Conservation (phyloP, 1,284 basidiomycete species). For the Leccinum olivaceoglutinosum region DNA sequence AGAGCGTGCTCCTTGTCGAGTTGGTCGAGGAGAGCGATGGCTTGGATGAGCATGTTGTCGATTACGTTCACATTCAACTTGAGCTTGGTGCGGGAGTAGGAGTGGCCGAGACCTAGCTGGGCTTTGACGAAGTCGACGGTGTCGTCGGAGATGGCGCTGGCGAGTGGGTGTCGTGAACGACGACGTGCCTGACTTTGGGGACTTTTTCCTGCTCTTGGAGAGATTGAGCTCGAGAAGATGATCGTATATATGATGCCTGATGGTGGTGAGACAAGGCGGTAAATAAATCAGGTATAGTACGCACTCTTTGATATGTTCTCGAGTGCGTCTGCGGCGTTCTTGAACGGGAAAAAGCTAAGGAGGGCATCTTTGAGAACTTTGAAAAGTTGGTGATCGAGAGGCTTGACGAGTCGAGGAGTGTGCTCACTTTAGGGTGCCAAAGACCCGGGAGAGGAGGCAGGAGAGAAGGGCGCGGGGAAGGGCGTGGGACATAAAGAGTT, state of each 20-base stretch:
- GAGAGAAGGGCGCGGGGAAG: conserved; percentile 33
- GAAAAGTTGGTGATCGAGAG: conserved; percentile 76
- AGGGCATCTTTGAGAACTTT: conserved; percentile 93
- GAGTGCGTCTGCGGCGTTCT: conserved; percentile 90
- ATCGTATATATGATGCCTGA: conserved; percentile 78
- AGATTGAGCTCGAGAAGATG: conserved; percentile 90
- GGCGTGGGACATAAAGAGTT: conserved; percentile 62
- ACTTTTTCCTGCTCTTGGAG: conserved; percentile 68
- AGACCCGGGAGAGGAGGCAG: not conserved
- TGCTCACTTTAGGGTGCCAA: not conserved
- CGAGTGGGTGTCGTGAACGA: conserved; percentile 77
- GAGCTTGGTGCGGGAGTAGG: conserved; percentile 95
- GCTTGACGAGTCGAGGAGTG: not conserved
- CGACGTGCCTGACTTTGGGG: conserved; percentile 75
- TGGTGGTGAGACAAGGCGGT: not conserved
- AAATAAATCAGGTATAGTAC: conserved; percentile 9
- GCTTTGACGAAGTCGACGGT: conserved; percentile 88
- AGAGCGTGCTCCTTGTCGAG: conserved; percentile 86
- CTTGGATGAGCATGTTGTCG: conserved; percentile 99
- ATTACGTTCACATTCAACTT: conserved; percentile 99
- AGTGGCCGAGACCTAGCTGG: conserved; percentile 95
- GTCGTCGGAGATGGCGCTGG: conserved; percentile 75
- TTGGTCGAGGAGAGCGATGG: conserved; percentile 96
- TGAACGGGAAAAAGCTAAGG: conserved; percentile 92
- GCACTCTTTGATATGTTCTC: conserved; percentile 96